Conservation (phyloP, 139 green algal species). For the Auxenochlorella pyrenoidosa region DNA sequence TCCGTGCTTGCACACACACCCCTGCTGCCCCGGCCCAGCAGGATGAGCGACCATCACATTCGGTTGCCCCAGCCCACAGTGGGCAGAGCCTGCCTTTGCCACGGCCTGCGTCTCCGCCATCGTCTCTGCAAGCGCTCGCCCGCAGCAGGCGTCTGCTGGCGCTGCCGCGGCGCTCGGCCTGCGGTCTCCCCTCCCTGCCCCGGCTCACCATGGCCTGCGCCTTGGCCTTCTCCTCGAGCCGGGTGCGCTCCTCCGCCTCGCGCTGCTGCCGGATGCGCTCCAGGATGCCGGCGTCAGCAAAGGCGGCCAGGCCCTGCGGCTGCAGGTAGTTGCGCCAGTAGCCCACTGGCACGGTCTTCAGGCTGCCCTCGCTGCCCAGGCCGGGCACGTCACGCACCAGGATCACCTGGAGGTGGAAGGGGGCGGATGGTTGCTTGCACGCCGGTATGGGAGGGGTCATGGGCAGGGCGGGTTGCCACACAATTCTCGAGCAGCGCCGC, state of each 20-base stretch:
- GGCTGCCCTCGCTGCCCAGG: conserved; percentile 73
- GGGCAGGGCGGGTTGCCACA: not conserved
- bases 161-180: too few relatives aligned
- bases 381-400: conserved; percentile 59
- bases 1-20: too few relatives aligned
- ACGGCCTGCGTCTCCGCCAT: too few relatives aligned
- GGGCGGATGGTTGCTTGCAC: not conserved
- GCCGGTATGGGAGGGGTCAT: not conserved
- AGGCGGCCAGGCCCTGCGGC: conserved; percentile 67
- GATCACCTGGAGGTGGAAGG: conserved; percentile 61
- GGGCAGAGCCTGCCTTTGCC: too few relatives aligned
- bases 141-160: too few relatives aligned
- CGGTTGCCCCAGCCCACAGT: too few relatives aligned
- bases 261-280: conserved; percentile 44
- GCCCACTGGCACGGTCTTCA: conserved; percentile 82
- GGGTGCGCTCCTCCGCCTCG: conserved; percentile 40
- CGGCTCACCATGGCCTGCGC: conserved; percentile 54
- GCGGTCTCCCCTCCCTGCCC: too few relatives aligned
- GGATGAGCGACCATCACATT: too few relatives aligned
- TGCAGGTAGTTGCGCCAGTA: conserved; percentile 94
- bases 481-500: too few relatives aligned
- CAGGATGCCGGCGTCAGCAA: conserved; percentile 80
- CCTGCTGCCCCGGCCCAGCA: too few relatives aligned
- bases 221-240: conserved; percentile 76
- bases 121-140: too few relatives aligned